A percentile compares a stretch with the other conserved stretches of the same genome.
Evolutionary conservation across 306 rosid species (phyloP).

Genomic region (Quercus ilex): DNA sequence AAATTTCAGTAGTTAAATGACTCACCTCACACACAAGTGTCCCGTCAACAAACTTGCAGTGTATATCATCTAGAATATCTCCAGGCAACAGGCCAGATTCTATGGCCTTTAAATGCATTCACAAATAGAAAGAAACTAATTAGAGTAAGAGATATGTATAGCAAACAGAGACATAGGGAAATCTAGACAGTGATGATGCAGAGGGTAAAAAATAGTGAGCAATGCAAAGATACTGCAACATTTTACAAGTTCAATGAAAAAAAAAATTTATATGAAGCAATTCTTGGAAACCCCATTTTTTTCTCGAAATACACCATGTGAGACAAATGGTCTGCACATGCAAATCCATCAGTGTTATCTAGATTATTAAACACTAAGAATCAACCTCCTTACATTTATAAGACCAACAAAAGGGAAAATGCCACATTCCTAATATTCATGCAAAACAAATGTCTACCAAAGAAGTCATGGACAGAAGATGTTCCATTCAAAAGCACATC

Average conservation of each 20-base stretch:
- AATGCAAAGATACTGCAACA: not conserved
- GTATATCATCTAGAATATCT: conserved; percentile 88
- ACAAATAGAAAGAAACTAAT: conserved; percentile 20
- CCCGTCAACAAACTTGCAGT: conserved; percentile 88
- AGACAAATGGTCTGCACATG: not conserved
- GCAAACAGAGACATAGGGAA: not conserved
- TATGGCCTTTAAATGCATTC: conserved; percentile 68
- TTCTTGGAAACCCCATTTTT: not conserved
- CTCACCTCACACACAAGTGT: conserved; percentile 89
- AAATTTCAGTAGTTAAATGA: conserved; percentile 18
- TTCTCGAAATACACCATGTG: too few species aligned
- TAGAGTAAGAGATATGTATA: conserved; percentile 6
- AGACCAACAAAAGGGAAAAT: not conserved
- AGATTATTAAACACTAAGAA: not conserved
- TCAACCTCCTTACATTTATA: not conserved
- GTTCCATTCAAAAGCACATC: not conserved
- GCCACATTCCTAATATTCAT: not conserved
- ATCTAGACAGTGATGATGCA: not conserved
- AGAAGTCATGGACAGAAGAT: not conserved
- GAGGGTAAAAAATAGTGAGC: conserved; percentile 2
- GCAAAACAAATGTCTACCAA: not conserved
- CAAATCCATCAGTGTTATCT: not conserved
- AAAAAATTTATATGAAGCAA: not conserved
- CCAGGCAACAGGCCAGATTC: conserved; percentile 97
- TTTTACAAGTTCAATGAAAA: not conserved